Base-by-base conservation (phyloP, 345 rosid species). In the Eucalyptus guilfoylei region DNA sequence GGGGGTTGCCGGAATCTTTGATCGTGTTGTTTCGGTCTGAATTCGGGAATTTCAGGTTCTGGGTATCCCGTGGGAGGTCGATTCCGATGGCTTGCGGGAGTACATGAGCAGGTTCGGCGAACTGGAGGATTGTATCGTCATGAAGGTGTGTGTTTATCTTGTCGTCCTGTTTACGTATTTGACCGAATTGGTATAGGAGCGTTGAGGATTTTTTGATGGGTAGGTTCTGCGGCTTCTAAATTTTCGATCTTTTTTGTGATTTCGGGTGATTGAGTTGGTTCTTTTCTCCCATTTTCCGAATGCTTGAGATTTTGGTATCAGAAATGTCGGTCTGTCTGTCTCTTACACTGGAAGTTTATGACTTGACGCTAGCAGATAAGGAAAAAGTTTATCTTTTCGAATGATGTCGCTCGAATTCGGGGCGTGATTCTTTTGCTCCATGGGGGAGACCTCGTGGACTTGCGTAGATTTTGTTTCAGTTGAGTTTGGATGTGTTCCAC, bases 11-110 rank as follows among this genome's bases (percentile, higher is more conserved):
- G 32, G 24, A 19, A 23, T 80, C 48, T 42, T 52, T 50, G 21
- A 19, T 80, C 49, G 48, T 26, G n/a, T 86, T 58, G 62, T 17
- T 17, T 52, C 80, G 24, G 80, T 49, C 15, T 76, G 47, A 9
- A 19, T 37, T 76, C 83, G 14, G 30, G 40, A 60, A 40, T 69
- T 86, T 86, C 87, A 96, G 99, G 98, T 98, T 88, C 90, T 98
- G 94, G 99, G 99, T 50, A 97, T 97, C 89, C 99, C 99, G 1
- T 97, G 99, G 99, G 99, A 97, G 48, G 95, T 98, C 86, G 99
- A 96, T 88, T 95, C 99, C 6, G 97, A 96, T 32, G 99, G 99
- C 64, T 93, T 98, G 93, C 92, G 94, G 90, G 97, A 97, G 72
- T 98, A 98, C 91, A 98, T 98, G 99, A 91, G 90, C 85, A 97